Conservation (phyloP, 1,139 yeast species). For the Chernovozyma sophiae-reginae region DNA sequence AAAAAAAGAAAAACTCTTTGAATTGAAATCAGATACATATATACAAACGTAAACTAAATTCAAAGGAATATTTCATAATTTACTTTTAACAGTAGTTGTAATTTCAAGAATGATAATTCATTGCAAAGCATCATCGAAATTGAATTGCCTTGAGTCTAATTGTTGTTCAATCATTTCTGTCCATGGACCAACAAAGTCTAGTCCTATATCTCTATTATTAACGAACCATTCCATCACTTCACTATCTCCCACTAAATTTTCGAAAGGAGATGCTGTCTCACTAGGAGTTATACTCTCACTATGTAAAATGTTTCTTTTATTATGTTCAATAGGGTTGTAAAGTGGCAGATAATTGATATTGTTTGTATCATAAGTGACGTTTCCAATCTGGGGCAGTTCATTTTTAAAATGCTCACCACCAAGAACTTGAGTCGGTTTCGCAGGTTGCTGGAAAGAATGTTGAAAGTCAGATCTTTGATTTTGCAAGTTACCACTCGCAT, state of each 20-base stretch:
- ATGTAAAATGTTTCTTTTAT: neutral
- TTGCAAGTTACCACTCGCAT: neutral
- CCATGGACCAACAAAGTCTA: conserved; percentile 87
- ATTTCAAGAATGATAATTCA: neutral
- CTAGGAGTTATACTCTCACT: conserved; percentile 9
- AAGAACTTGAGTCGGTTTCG: neutral
- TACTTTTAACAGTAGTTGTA: neutral
- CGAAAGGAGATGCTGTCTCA: neutral
- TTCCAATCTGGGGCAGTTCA: neutral
- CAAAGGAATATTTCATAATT: neutral
- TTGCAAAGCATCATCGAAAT: conserved; percentile 23
- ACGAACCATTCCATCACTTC: conserved; percentile 72
- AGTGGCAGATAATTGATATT: neutral
- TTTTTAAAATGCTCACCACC: neutral
- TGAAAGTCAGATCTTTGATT: too few species aligned
- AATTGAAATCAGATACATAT: neutral
- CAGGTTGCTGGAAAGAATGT: neutral
- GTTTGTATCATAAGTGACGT: neutral
- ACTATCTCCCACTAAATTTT: conserved; percentile 35
- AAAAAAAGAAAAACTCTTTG: too few species aligned
- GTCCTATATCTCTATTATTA: conserved; percentile 61
- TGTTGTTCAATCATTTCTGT: conserved; percentile 79
- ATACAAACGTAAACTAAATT: neutral
- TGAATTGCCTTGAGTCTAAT: conserved; percentile 33
- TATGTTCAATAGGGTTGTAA: neutral